Evolutionary conservation across 1,139 yeast species (phyloP).

Genomic region (Geotrichum macrosporum): DNA sequence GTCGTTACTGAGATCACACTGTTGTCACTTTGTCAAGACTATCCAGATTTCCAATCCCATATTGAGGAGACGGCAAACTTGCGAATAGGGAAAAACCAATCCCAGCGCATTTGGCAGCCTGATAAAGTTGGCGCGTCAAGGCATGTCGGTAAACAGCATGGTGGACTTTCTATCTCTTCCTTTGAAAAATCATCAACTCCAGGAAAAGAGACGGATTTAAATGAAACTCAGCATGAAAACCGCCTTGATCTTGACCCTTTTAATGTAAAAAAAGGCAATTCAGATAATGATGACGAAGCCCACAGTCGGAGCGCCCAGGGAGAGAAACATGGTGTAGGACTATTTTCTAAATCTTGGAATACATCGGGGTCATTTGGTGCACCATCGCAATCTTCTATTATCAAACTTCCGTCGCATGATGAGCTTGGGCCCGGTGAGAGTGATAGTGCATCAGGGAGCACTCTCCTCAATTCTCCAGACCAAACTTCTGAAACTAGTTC

Average conservation of each 20-base stretch:
- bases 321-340: slow-evolving; percentile 16
- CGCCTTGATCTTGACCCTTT: slow-evolving; percentile 7
- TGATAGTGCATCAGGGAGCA: background rate
- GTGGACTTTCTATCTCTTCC: no score
- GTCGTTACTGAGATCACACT: slow-evolving; percentile 54
- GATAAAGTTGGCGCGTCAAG: slow-evolving; percentile 1
- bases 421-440: slow-evolving; percentile 18
- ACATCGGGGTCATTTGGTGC: slow-evolving; percentile 20
- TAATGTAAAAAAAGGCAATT: slow-evolving; percentile 6
- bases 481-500: background rate
- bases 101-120: slow-evolving; percentile 30
- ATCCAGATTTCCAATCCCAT: slow-evolving; percentile 55
- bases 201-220: slow-evolving; percentile 1
- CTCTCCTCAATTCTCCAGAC: background rate
- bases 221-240: no score
- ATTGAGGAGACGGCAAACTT: slow-evolving; percentile 58
- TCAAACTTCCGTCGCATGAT: slow-evolving; percentile 15
- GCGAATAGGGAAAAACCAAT: slow-evolving; percentile 50
- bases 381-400: slow-evolving; percentile 12
- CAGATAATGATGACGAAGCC: slow-evolving; percentile 11
- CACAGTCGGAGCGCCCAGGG: background rate
- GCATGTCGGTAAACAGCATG: slow-evolving; percentile 6
- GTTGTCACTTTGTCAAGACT: slow-evolving; percentile 50
- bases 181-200: no score
- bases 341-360: slow-evolving; percentile 24